These are phyloP conservation scores for Neofusicoccum kwambonambiense DNA, from an alignment of 2,329 filamentous ascomycete genomes.

Conservation along the genomic window DNA sequence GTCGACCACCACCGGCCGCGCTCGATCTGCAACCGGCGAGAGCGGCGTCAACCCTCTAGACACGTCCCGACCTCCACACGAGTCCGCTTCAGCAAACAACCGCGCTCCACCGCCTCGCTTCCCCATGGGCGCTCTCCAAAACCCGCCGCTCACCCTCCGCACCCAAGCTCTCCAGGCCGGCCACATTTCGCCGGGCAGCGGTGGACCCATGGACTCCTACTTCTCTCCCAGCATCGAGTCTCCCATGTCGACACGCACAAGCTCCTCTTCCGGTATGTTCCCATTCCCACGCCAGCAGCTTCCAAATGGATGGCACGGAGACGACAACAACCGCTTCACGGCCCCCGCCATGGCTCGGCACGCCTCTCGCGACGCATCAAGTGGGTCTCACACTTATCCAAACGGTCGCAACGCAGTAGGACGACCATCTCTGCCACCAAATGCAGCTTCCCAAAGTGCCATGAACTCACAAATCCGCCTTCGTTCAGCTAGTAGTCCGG, in stretches of 20 bases:
- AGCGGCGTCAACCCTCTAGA: conserved; percentile 43
- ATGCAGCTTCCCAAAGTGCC: conserved; percentile 50
- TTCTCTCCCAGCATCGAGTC: conserved; percentile 87
- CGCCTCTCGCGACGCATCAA: conserved; percentile 73
- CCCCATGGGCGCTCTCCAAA: conserved; percentile 57
- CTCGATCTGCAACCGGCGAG: conserved; percentile 73
- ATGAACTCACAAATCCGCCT: conserved; percentile 65
- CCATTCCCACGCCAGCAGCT: conserved; percentile 74
- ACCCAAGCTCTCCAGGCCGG: conserved; percentile 52
- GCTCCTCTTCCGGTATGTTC: conserved; percentile 71
- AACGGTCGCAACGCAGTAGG: conserved; percentile 64
- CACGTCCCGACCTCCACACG: conserved; percentile 31
- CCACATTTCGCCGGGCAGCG: conserved; percentile 55
- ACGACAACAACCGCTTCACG: conserved; percentile 77
- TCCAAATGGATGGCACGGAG: conserved; percentile 65
- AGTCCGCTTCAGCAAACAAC: conserved; percentile 40
- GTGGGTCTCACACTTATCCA: conserved; percentile 61
- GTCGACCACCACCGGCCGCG: conserved; percentile 72
- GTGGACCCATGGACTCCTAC: conserved; percentile 77
- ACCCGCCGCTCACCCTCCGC: conserved; percentile 65
- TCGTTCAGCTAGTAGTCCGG: conserved; percentile 91
- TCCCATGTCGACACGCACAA: conserved; percentile 72
- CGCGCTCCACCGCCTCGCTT: conserved; percentile 69
- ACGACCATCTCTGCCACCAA: conserved; percentile 76
- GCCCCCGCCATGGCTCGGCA: conserved; percentile 82